Conservation (phyloP, 2,329 filamentous ascomycete species). For the Zasmidium cellare region DNA sequence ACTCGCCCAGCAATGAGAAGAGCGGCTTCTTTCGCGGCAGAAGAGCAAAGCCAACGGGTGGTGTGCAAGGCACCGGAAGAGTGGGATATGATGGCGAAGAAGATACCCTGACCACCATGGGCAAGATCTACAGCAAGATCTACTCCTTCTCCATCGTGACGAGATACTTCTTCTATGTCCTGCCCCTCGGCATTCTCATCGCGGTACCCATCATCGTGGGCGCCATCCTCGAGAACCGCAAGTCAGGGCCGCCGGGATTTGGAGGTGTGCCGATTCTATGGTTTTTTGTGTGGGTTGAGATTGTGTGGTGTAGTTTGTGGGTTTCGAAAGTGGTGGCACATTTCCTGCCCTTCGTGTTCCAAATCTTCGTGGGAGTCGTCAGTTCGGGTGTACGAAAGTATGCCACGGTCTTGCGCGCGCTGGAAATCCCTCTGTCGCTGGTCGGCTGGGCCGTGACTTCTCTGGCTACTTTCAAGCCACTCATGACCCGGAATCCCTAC, state of each 20-base stretch:
- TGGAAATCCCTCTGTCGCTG: slow-evolving; percentile 62
- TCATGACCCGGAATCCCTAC: slow-evolving; percentile 42
- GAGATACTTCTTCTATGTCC: slow-evolving; percentile 63
- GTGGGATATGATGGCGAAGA: slow-evolving; percentile 49
- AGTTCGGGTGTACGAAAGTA: slow-evolving; percentile 66
- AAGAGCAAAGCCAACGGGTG: slow-evolving; percentile 34
- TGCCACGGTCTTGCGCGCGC: slow-evolving; percentile 55
- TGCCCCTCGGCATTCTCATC: slow-evolving; percentile 58
- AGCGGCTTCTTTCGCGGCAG: slow-evolving; percentile 38
- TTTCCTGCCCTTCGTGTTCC: slow-evolving; percentile 60
- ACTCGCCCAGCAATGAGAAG: slow-evolving; percentile 38
- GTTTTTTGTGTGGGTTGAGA: slow-evolving; percentile 66
- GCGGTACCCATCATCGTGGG: slow-evolving; percentile 65
- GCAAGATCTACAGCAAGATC: slow-evolving; percentile 60
- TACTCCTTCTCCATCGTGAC: slow-evolving; percentile 64
- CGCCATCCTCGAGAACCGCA: slow-evolving; percentile 48
- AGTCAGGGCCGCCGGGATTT: slow-evolving; percentile 44
- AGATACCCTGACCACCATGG: slow-evolving; percentile 59
- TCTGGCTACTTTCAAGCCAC: slow-evolving; percentile 59
- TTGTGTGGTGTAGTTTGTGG: slow-evolving; percentile 66
- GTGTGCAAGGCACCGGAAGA: slow-evolving; percentile 17
- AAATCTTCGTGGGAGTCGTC: slow-evolving; percentile 62
- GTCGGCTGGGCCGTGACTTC: slow-evolving; percentile 62
- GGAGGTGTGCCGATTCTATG: slow-evolving; percentile 58
- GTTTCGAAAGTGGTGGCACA: slow-evolving; percentile 60